Percentiles rank a stretch among this genome's conserved stretches.
Evolutionary conservation across 306 rosid species (phyloP).

Genomic region (Trifolium dubium): DNA sequence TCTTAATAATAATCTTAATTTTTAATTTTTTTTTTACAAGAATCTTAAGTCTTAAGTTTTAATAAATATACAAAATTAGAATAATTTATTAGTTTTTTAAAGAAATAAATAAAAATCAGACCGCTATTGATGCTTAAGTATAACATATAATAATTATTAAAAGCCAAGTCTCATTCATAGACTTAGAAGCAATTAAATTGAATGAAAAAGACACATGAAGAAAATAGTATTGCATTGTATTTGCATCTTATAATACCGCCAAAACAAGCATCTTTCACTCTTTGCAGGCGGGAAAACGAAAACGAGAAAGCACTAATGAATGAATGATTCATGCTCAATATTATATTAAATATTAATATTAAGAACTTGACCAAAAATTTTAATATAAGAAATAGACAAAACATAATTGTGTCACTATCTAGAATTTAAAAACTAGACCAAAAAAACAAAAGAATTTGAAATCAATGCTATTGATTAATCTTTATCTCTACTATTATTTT

Average conservation of each 20-base stretch:
- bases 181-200: conserved; percentile 22
- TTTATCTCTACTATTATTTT: not conserved
- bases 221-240: not conserved
- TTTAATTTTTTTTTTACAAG: too few relatives aligned
- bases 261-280: conserved; percentile 39
- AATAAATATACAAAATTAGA: too few relatives aligned
- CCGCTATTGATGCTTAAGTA: too few relatives aligned
- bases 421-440: not conserved
- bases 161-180: conserved; percentile 20
- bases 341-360: not conserved
- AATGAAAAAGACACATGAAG: conserved; percentile 32
- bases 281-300: conserved; percentile 42
- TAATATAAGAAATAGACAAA: not conserved
- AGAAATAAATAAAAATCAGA: too few relatives aligned
- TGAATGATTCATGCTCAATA: conserved; percentile 9
- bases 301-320: conserved; percentile 14
- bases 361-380: too few relatives aligned
- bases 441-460: not conserved
- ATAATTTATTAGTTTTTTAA: too few relatives aligned
- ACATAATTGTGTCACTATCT: conserved; percentile 34
- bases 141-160: not conserved
- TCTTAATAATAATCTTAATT: too few relatives aligned
- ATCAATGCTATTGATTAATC: conserved; percentile 24
- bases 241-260: conserved; percentile 21
- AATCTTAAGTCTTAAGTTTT: too few relatives aligned